A percentile compares a stretch with the other conserved stretches of the same genome.
phyloP scores from a whole-genome alignment of 2,329 filamentous ascomycete species.

The Rhynchosporium secalis region DNA sequence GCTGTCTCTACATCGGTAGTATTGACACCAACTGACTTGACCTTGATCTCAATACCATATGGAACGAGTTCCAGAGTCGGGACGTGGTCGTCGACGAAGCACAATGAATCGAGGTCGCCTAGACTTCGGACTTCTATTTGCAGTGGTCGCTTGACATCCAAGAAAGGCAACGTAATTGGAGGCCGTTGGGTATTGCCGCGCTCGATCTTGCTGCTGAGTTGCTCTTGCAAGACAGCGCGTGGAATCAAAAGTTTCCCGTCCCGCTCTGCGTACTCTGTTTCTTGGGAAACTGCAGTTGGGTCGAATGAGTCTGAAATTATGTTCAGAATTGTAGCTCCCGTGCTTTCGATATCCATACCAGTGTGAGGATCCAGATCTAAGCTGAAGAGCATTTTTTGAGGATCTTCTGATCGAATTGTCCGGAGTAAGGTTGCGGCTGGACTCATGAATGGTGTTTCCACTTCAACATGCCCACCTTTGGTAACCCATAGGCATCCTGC shows the following conservation, averaged over 20 bases:
- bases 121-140: slow-evolving; percentile 17
- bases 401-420: slow-evolving; percentile 25
- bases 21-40: slow-evolving; percentile 3
- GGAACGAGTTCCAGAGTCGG: not conserved
- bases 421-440: slow-evolving; percentile 26
- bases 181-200: slow-evolving; percentile 1
- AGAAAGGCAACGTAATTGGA: slow-evolving; percentile 6
- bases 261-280: slow-evolving; percentile 20
- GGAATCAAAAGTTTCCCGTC: slow-evolving; percentile 19
- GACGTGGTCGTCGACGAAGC: slow-evolving; percentile 27
- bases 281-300: not conserved
- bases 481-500: slow-evolving; percentile 51
- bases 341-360: not conserved
- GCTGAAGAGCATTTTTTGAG: slow-evolving; percentile 17
- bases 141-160: slow-evolving; percentile 16
- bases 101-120: slow-evolving; percentile 18
- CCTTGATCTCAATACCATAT: slow-evolving; percentile 10
- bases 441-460: slow-evolving; percentile 11
- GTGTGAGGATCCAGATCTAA: slow-evolving; percentile 19
- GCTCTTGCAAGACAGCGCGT: slow-evolving; percentile 11
- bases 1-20: slow-evolving; percentile 2
- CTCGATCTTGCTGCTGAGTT: slow-evolving; percentile 16
- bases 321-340: slow-evolving; percentile 10
- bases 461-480: slow-evolving; percentile 42
- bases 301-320: slow-evolving; percentile 14